Evolutionary conservation across 2,329 filamentous ascomycete species (phyloP).

Genomic region (Cladobotryum protrusum): DNA sequence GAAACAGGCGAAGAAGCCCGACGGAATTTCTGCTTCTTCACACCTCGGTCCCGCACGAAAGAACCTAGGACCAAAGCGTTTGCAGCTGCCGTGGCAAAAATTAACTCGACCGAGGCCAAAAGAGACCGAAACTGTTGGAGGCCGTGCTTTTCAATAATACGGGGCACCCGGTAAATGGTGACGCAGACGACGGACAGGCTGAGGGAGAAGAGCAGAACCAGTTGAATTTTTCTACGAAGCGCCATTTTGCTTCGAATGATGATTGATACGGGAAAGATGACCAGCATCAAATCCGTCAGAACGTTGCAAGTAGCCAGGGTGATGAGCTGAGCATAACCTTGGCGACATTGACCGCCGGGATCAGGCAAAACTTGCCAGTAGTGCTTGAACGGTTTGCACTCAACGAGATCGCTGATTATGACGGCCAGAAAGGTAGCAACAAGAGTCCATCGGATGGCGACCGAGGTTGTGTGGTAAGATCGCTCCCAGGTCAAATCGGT

Average conservation of each 20-base stretch:
- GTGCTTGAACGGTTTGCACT: constrained; percentile 70
- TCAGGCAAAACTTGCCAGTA: constrained; percentile 84
- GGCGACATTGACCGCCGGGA: constrained; percentile 77
- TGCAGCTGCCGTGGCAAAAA: constrained; percentile 80
- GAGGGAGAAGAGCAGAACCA: constrained; percentile 75
- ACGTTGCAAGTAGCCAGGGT: constrained; percentile 89
- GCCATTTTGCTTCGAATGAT: constrained; percentile 74
- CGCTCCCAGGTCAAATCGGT: constrained; percentile 76
- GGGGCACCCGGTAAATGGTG: constrained; percentile 74
- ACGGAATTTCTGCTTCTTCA: constrained; percentile 83
- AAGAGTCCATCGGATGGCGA: constrained; percentile 68
- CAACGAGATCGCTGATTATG: constrained; percentile 71
- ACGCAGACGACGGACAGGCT: constrained; percentile 75
- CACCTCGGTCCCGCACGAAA: constrained; percentile 81
- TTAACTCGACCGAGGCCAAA: constrained; percentile 80
- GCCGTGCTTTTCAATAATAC: constrained; percentile 64
- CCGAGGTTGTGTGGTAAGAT: constrained; percentile 65
- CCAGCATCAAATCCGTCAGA: constrained; percentile 78
- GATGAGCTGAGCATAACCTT: constrained; percentile 79
- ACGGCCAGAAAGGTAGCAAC: constrained; percentile 73
- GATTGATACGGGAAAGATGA: constrained; percentile 84
- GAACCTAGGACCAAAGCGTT: constrained; percentile 88
- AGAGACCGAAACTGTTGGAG: constrained; percentile 83
- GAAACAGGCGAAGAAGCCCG: constrained; percentile 56
- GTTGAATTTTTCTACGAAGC: constrained; percentile 69